Conservation (phyloP, 2,329 filamentous ascomycete species). For the Alternaria sp. region DNA sequence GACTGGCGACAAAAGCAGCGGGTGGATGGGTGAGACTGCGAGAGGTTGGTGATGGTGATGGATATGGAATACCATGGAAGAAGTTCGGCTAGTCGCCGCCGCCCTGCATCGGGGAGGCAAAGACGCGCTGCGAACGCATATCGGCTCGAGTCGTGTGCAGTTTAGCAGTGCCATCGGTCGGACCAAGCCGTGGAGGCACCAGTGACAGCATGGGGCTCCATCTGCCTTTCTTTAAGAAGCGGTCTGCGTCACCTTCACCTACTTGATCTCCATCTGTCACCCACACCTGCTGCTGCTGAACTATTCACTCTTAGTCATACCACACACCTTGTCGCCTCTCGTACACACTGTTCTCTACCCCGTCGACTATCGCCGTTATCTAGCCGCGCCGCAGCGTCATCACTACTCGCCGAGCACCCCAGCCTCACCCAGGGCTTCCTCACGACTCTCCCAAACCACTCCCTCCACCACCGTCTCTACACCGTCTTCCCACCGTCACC, state of each 20-base stretch:
- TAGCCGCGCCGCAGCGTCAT: constrained; percentile 19
- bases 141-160: constrained; percentile 26
- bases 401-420: constrained; percentile 9
- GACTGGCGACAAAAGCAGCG: not conserved
- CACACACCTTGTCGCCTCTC: not conserved
- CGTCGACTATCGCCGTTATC: constrained; percentile 15
- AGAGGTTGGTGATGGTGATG: not conserved
- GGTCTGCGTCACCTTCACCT: constrained; percentile 21
- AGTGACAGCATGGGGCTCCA: constrained; percentile 9
- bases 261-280: not conserved
- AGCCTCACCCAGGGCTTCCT: not conserved
- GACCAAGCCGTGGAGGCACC: constrained; percentile 4
- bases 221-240: constrained; percentile 22
- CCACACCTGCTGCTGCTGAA: not conserved
- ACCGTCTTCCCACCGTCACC: constrained; percentile 23
- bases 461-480: constrained; percentile 18
- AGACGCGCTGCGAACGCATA: constrained; percentile 23
- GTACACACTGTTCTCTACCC: not conserved
- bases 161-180: constrained; percentile 2
- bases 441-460: constrained; percentile 3
- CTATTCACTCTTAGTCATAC: not conserved
- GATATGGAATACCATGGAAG: constrained; percentile 17
- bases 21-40: not conserved
- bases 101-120: constrained; percentile 15
- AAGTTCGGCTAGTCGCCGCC: constrained; percentile 16